Base-by-base conservation (phyloP, 1,284 basidiomycete genomes). In the Takashimella tepidaria region DNA sequence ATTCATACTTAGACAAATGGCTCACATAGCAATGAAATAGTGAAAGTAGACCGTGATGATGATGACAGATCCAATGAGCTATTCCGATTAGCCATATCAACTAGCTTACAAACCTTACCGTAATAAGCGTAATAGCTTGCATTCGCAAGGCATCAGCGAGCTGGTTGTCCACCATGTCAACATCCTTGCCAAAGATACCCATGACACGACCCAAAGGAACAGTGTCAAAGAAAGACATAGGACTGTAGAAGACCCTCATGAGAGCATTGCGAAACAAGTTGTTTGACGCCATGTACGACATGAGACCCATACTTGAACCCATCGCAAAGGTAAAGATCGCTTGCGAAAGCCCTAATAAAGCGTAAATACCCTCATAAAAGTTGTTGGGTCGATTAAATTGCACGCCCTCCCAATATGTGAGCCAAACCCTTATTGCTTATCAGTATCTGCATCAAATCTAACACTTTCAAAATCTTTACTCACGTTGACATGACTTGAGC, bases 291-390 rank as follows among this genome's bases (percentile, higher is more conserved):
- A 77, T 78, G 68, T 78, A 81, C 1, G 82, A 80, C 69, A 86
- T 74, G 21, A 81, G 69, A 55, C 83, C 83, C 68, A 84, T 80
- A 2, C 76, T 72, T 8, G 78, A 73, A 42, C 80, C 85, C 62
- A 83, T 85, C 58, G 49, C 62, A 68, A 89, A 85, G 0, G 84
- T 86, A 67, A 84, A 84, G 11, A 84, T 27, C 0, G 88, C 81
- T 63, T 67, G 62, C 0, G 59, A 42, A 0, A 72, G 16, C 6
- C 79, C 87, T 1, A 90, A 75, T 45, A 77, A 77, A 2, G 84
- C 86, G 64, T 90, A 90, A 21, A 89, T 70, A 10, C 79, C 82
- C 71, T 88, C 85, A 70, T 89, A 89, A 63, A 86, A 82, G 3
- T 80, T 80, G 25, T 52, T 61, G 20, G 59, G 16, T 40, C 50